Evolutionary conservation across 2,329 filamentous ascomycete genomes (phyloP).

Genomic region (Leptographium procerum): DNA sequence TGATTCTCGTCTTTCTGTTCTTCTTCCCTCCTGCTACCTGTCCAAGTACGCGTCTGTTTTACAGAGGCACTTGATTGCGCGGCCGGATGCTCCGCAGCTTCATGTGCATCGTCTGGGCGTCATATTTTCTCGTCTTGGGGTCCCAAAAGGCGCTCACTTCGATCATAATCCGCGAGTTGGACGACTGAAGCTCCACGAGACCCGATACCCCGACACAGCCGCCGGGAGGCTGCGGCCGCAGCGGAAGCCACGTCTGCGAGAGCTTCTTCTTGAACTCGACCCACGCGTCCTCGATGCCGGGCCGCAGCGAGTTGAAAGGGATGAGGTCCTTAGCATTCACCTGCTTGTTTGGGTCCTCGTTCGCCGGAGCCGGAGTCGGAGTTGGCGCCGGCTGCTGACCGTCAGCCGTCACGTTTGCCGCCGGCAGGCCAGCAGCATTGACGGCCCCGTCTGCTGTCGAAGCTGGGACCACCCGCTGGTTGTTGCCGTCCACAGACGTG

Average conservation of each 20-base stretch:
- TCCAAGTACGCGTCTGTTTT: neutral
- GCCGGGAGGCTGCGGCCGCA: slow-evolving; percentile 30
- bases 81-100: slow-evolving; percentile 31
- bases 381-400: neutral
- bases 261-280: slow-evolving; percentile 24
- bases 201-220: slow-evolving; percentile 43
- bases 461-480: neutral
- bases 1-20: neutral
- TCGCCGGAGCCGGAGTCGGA: neutral
- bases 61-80: slow-evolving; percentile 24
- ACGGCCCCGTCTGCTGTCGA: neutral
- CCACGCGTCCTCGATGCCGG: slow-evolving; percentile 23
- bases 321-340: slow-evolving; percentile 12
- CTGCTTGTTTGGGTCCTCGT: neutral
- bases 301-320: slow-evolving; percentile 12
- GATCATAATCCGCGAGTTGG: slow-evolving; percentile 34
- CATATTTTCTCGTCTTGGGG: slow-evolving; percentile 38
- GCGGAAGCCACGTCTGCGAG: slow-evolving; percentile 33
- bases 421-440: neutral
- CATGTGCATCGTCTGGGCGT: slow-evolving; percentile 24
- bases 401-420: neutral
- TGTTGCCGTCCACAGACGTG: slow-evolving; percentile 1
- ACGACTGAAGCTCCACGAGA: slow-evolving; percentile 39
- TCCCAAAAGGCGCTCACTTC: slow-evolving; percentile 45
- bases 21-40: neutral